phyloP scores from a whole-genome alignment of 2,329 filamentous ascomycete species.

The Monosporascus sp. region DNA sequence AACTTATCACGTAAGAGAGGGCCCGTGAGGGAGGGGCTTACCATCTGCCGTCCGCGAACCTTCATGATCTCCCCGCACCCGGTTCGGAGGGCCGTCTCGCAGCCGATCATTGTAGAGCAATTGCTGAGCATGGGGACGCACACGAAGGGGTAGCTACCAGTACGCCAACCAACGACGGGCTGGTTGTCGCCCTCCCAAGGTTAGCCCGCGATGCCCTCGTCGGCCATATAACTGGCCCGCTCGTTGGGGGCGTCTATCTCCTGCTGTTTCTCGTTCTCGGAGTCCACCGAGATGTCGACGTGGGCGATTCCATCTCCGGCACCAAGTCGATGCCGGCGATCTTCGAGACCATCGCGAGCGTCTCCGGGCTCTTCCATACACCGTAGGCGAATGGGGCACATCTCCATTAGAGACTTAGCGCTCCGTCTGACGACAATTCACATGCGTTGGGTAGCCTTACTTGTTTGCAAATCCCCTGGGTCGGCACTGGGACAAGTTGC shows the following conservation, averaged over 20 bases:
- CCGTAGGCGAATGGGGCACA: slow-evolving; percentile 60
- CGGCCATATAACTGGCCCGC: slow-evolving; percentile 18
- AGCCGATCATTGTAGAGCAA: slow-evolving; percentile 56
- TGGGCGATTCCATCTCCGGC: slow-evolving; percentile 49
- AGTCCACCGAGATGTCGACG: slow-evolving; percentile 48
- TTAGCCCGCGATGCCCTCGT: slow-evolving; percentile 23
- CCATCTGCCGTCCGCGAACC: slow-evolving; percentile 57
- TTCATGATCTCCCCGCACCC: slow-evolving; percentile 49
- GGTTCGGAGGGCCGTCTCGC: slow-evolving; percentile 56
- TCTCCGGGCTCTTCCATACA: slow-evolving; percentile 34
- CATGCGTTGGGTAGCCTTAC: slow-evolving; percentile 35
- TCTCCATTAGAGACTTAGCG: slow-evolving; percentile 25
- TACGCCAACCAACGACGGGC: slow-evolving; percentile 58
- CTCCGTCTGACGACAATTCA: not conserved
- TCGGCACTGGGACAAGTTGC: slow-evolving; percentile 51
- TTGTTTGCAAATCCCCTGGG: slow-evolving; percentile 28
- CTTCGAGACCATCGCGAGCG: slow-evolving; percentile 41
- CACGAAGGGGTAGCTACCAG: slow-evolving; percentile 63
- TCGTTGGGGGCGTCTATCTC: slow-evolving; percentile 35
- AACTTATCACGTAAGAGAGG: slow-evolving; percentile 6
- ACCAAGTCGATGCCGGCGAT: slow-evolving; percentile 51
- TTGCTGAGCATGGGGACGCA: slow-evolving; percentile 64
- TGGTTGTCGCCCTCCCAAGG: slow-evolving; percentile 41
- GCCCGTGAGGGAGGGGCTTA: slow-evolving; percentile 28
- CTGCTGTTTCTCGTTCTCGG: slow-evolving; percentile 38